A percentile compares a stretch with the other conserved stretches of the same genome.
Conservation (phyloP, 768 basidiomycete species). For the Amanita subjunquillea region DNA sequence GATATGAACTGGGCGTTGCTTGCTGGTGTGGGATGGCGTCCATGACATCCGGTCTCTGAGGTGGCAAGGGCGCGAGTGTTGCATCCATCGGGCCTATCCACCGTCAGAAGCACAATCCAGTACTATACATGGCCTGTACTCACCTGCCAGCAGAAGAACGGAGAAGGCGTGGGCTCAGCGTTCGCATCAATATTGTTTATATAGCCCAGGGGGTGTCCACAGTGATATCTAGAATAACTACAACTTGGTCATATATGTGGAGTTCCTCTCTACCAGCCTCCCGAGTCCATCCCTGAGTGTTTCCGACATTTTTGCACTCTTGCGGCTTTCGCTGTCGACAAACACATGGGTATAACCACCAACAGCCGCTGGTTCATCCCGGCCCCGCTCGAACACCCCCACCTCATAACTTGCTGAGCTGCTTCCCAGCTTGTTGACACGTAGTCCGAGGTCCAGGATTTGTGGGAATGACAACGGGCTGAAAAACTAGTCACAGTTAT, state of each 20-base stretch:
- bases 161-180: background rate
- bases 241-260: background rate
- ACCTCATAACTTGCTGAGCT: conserved; percentile 78
- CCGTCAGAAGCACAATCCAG: background rate
- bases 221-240: background rate
- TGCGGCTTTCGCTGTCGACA: conserved; percentile 50
- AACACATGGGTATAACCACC: conserved; percentile 80
- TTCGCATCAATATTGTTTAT: background rate
- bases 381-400: conserved; percentile 54
- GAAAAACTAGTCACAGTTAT: conserved; percentile 40
- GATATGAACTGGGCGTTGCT: background rate
- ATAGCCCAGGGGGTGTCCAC: background rate
- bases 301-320: conserved; percentile 22
- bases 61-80: background rate
- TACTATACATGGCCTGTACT: background rate
- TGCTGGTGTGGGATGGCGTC: background rate
- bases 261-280: background rate
- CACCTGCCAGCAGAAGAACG: background rate
- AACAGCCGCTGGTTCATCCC: conserved; percentile 29
- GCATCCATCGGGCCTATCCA: background rate
- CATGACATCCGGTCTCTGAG: background rate
- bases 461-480: conserved; percentile 66
- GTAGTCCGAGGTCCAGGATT: conserved; percentile 57
- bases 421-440: conserved; percentile 56
- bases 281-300: background rate